Evolutionary conservation across 2,329 filamentous ascomycete genomes (phyloP).

Genomic region (Dryadomyces quercivorus): DNA sequence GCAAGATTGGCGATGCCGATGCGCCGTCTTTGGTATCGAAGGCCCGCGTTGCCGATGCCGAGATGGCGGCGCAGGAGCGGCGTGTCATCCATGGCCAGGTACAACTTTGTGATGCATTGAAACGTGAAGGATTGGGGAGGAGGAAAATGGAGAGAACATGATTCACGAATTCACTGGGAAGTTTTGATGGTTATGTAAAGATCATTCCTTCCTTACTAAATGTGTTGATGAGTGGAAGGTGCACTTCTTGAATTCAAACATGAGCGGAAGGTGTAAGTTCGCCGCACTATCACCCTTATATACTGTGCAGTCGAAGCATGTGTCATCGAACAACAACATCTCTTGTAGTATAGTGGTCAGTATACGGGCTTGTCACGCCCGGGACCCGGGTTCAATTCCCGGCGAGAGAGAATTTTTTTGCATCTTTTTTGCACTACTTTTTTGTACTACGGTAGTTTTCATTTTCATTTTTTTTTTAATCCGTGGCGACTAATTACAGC

Average conservation of each 20-base stretch:
- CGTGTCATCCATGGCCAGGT: background rate
- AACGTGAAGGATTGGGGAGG: background rate
- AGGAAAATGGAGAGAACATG: background rate
- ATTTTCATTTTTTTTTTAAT: background rate
- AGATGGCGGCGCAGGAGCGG: background rate
- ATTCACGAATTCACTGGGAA: background rate
- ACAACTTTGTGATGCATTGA: background rate
- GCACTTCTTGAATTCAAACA: no score
- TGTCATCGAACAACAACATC: background rate
- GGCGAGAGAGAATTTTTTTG: background rate
- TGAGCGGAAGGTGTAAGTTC: background rate
- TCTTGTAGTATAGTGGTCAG: conserved; percentile 5
- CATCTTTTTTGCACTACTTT: background rate
- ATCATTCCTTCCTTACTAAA: background rate
- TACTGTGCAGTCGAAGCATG: background rate
- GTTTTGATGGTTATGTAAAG: background rate
- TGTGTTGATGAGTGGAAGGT: background rate
- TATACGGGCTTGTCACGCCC: conserved; percentile 5
- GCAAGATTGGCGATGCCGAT: background rate
- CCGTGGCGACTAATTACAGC: background rate
- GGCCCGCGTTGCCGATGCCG: background rate
- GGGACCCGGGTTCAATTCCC: conserved; percentile 5
- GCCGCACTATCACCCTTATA: no score
- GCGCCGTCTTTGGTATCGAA: background rate
- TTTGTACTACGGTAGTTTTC: no score